Percentiles rank a stretch among this genome's conserved stretches.
These are phyloP conservation scores for Tetraselmis chui DNA, from an alignment of 139 green algal genomes.

Conservation along the genomic window DNA sequence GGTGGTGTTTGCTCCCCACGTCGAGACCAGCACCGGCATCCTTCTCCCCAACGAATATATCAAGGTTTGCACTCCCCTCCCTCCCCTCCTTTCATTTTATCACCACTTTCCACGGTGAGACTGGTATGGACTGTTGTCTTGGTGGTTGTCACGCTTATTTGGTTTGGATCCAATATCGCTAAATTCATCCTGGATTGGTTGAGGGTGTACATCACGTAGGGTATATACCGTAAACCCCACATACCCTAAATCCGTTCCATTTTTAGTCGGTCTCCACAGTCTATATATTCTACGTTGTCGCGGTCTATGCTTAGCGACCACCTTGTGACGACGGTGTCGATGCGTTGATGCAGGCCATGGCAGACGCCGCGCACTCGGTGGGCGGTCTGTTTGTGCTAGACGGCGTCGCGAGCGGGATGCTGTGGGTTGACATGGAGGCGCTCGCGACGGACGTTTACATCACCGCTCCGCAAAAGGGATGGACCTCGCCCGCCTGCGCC, in stretches of 20 bases:
- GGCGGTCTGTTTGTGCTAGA: constrained; percentile 25
- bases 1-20: constrained; percentile 29
- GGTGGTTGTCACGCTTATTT: no score
- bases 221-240: no score
- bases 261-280: neutral
- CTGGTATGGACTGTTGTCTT: no score
- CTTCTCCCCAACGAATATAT: constrained; percentile 27
- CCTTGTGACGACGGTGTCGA: neutral
- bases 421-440: constrained; percentile 28
- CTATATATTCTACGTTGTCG: neutral
- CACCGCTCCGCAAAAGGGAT: constrained; percentile 25
- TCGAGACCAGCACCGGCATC: constrained; percentile 26
- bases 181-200: no score
- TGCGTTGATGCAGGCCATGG: neutral
- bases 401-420: constrained; percentile 16
- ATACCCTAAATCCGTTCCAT: neutral
- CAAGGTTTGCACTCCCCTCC: neutral
- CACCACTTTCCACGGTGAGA: no score
- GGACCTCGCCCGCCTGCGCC: constrained; percentile 19
- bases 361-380: constrained; percentile 12
- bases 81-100: no score
- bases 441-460: constrained; percentile 21
- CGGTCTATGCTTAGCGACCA: neutral
- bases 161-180: neutral
- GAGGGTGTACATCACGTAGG: no score